These are phyloP conservation scores for Botrytis hyacinthi DNA, from an alignment of 2,329 filamentous ascomycete genomes.

Conservation along the genomic window DNA sequence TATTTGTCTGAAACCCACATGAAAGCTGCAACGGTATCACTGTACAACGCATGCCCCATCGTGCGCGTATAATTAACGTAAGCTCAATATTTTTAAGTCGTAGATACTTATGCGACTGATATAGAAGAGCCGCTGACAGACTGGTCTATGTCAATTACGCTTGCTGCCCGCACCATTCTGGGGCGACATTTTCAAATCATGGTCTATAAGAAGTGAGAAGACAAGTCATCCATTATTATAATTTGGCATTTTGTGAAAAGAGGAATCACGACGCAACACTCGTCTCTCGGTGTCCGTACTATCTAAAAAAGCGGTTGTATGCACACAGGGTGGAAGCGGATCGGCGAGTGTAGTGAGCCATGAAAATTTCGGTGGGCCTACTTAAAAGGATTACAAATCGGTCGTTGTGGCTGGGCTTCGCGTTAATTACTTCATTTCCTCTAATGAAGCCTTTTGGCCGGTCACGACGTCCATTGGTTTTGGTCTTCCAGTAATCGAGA, in stretches of 20 bases:
- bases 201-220: neutral
- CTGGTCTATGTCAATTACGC: neutral
- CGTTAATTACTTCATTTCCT: neutral
- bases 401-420: neutral
- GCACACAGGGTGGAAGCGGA: neutral
- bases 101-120: neutral
- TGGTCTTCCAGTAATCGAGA: constrained; percentile 46
- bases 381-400: neutral
- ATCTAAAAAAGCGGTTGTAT: neutral
- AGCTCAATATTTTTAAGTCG: neutral
- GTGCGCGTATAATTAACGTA: neutral
- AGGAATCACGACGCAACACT: neutral
- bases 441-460: neutral
- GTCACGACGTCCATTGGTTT: neutral
- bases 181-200: neutral
- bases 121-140: neutral
- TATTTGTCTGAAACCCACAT: neutral
- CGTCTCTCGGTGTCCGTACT: neutral
- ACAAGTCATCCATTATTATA: neutral
- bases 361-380: neutral
- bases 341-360: neutral
- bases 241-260: neutral
- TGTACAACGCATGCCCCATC: neutral
- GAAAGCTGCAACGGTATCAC: neutral
- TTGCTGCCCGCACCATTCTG: neutral